A percentile compares a stretch with the other conserved stretches of the same genome.
These are phyloP conservation scores for Vitis hybrid DNA, from an alignment of 177 flowering plant genomes.

Conservation along the genomic window DNA sequence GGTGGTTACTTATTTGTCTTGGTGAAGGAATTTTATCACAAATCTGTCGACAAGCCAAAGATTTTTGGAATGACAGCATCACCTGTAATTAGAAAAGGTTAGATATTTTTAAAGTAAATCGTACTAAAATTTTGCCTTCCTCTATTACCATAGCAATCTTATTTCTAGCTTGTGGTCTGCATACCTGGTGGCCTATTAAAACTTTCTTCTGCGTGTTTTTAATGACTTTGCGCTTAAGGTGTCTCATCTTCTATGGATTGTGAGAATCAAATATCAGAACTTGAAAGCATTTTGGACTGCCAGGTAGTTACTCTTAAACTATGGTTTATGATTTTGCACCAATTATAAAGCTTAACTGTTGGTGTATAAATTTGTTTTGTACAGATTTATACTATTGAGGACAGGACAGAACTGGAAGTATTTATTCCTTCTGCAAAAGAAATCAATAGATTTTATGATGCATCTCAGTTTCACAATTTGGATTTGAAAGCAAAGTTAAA, in stretches of 20 bases:
- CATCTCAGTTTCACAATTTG: constrained; percentile 18
- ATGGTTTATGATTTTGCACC: neutral
- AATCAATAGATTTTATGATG: constrained; percentile 48
- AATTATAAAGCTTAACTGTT: neutral
- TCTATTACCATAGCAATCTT: neutral
- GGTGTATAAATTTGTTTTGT: constrained; percentile 3
- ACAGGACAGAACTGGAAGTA: constrained; percentile 51
- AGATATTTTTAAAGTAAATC: neutral
- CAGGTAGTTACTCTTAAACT: constrained; percentile 38
- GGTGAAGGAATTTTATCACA: constrained; percentile 79
- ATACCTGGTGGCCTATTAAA: neutral
- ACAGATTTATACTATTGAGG: constrained; percentile 66
- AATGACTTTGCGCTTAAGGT: constrained; percentile 36
- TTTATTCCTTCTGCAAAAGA: constrained; percentile 60
- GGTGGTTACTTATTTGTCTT: constrained; percentile 10
- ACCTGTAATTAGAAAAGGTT: constrained; percentile 74
- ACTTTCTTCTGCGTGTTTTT: neutral
- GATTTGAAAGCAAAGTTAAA: constrained; percentile 55
- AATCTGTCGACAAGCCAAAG: constrained; percentile 55
- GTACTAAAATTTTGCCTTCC: neutral
- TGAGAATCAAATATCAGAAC: constrained; percentile 64
- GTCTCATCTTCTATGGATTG: constrained; percentile 59
- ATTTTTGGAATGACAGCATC: constrained; percentile 96
- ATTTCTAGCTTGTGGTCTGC: neutral
- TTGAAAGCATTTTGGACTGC: constrained; percentile 79